These are phyloP conservation scores for Clavulina sp. DNA, from an alignment of 768 basidiomycete species.

Conservation along the genomic window DNA sequence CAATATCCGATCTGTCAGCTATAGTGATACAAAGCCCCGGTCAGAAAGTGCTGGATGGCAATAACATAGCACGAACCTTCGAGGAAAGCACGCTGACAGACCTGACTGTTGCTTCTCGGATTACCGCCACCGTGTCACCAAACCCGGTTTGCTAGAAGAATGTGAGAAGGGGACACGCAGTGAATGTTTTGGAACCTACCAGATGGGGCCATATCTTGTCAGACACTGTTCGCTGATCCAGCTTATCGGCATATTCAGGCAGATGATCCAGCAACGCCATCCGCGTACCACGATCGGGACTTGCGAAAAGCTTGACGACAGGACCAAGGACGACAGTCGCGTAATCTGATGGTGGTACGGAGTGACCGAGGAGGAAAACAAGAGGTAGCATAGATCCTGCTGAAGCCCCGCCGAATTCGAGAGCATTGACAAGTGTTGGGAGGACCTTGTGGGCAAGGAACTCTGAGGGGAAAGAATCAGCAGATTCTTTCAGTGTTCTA, in stretches of 20 bases:
- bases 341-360: conserved; percentile 52
- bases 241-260: conserved; percentile 63
- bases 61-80: conserved; percentile 34
- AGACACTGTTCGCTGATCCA: conserved; percentile 69
- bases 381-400: conserved; percentile 68
- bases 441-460: conserved; percentile 76
- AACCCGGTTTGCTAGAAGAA: conserved; percentile 75
- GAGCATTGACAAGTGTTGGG: conserved; percentile 61
- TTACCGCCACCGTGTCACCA: conserved; percentile 80
- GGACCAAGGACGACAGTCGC: conserved; percentile 49
- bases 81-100: conserved; percentile 69
- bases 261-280: conserved; percentile 87
- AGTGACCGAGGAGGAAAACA: conserved; percentile 61
- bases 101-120: conserved; percentile 87
- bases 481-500: conserved; percentile 64
- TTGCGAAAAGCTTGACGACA: conserved; percentile 67
- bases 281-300: conserved; percentile 80
- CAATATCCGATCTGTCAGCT: conserved; percentile 81
- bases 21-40: neutral
- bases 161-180: neutral
- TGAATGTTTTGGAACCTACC: conserved; percentile 27
- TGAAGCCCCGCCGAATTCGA: conserved; percentile 62
- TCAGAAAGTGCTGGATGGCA: neutral
- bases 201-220: conserved; percentile 90
- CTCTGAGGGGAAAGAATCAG: conserved; percentile 65